Base-by-base conservation (phyloP, 2,329 filamentous ascomycete species). In the Hyphodiscus sp. region DNA sequence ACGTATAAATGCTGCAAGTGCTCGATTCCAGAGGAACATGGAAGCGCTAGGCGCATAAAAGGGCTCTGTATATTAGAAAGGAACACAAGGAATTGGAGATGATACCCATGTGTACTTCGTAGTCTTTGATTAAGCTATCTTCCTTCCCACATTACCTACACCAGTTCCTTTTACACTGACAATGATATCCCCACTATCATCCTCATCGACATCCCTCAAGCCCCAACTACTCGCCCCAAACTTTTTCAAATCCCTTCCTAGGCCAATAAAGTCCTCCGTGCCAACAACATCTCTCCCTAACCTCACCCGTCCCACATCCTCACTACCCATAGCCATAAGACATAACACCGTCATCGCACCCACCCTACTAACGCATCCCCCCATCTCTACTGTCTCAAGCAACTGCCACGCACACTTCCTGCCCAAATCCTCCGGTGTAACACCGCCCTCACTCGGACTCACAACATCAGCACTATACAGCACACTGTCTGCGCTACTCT, bases 291-390 rank as follows among this genome's bases (percentile, higher is more conserved):
- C 87, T 63, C 83, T 85, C 30, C 91, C 90, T 54, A 99, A 68
- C 58, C 89, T 82, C 61, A 99, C 70, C 55, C 94, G 81, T 4
- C 94, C 94, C 15, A 99, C 91, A 70, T 99, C 94, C 68, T 97
- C 94, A 1, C 87, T 89, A 0, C 94, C 94, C 94, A 99, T 97
- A 33, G 91, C 90, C 94, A 99, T 99, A 58, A 99, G 76, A 18
- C 85, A 88, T 50, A 99, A 71, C 59, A 96, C 79, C 0, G 86
- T 92, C 2, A 82, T 76, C 5, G 85, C 84, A 2, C 89, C 87
- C 2, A 86, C 79, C 15, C 76, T 77, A 50, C 84, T 86, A 2
- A 89, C 87, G 68, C 90, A 96, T 1, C 94, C 94, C 11, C 91
- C 92, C 62, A 85, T 81, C 49, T 81, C 81, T 57, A 97, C 86